Evolutionary conservation across 1,284 basidiomycete species (phyloP), one percentile per base, ranked within the genome.

Genomic region (Ustilago hordei): DNA sequence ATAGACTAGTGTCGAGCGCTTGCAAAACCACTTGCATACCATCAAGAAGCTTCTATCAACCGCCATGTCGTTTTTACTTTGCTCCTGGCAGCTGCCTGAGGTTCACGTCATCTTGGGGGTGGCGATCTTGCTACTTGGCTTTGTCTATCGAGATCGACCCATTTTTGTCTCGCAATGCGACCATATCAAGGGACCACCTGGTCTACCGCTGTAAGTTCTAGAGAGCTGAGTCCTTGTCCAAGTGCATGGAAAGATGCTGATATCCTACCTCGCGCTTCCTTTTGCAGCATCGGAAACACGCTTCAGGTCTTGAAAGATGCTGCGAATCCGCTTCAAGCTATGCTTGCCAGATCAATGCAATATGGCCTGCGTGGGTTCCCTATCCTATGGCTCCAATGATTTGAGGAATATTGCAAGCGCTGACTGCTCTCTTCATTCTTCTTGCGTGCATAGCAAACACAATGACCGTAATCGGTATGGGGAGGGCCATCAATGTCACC

Each of bases 401-500:
- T 38, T 12, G 7, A 12, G 13, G 39, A 41, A 15, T 7, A 41
- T 15, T 41, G 6, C 39, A 41, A 8, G 6, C 8, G 39, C 39
- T 41, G 13, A 41, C 39, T 8, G 8, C 8, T 41, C 39, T 15
- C 6, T 41, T 41, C 13, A 7, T 15, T 15, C 39, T 41, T 41
- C 39, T 41, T 15, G 39, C 12, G 39, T 15, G 6, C 13, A 4
- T 15, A 41, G 39, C 39, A 7, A 65, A 66, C 58, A 61, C 54
- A 2, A 43, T 43, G 41, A 57, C 65, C 9, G 23, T 68, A 2
- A 53, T 53, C 5, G 65, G 58, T 19, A 36, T 61, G 17, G 64
- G 64, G 3, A 52, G 65, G 15, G 28, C 55, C 36, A 68, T 68
- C 32, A 53, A 68, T 47, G 54, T 68, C 32, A 50, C 58, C 7